phyloP scores from a whole-genome alignment of 768 basidiomycete genomes.

The Macrocybe gigantea region DNA sequence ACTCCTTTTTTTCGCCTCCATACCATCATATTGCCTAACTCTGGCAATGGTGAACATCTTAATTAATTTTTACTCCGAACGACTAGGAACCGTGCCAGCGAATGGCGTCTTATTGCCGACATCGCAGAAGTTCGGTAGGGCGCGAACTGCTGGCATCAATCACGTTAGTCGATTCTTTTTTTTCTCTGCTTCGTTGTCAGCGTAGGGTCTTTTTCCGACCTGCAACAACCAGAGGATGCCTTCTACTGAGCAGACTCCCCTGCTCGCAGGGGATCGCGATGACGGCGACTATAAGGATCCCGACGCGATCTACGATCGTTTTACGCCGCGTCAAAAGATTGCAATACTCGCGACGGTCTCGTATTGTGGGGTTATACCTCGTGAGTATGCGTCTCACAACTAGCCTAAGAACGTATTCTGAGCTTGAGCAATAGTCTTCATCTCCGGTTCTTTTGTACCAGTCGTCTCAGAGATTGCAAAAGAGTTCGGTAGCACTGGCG shows the following conservation, averaged over 20 bases:
- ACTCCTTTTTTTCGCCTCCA: too few relatives aligned
- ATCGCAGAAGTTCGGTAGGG: too few relatives aligned
- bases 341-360: conserved; percentile 42
- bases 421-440: conserved; percentile 34
- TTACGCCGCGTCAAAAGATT: conserved; percentile 34
- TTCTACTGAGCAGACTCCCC: conserved; percentile 24
- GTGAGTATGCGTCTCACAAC: conserved; percentile 20
- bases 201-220: too few relatives aligned
- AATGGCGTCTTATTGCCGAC: too few relatives aligned
- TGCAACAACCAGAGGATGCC: too few relatives aligned
- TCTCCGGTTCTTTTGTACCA: conserved; percentile 49
- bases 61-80: too few relatives aligned
- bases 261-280: conserved; percentile 15
- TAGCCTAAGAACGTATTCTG: not conserved
- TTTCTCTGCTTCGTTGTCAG: too few relatives aligned
- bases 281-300: not conserved
- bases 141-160: too few relatives aligned
- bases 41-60: too few relatives aligned
- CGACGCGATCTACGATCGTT: conserved; percentile 36
- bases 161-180: too few relatives aligned
- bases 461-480: conserved; percentile 52
- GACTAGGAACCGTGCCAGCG: too few relatives aligned
- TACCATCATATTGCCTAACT: too few relatives aligned
- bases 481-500: conserved; percentile 41
- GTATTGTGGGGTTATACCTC: conserved; percentile 42